These are phyloP conservation scores for Verticillium longisporum DNA, from an alignment of 2,329 filamentous ascomycete genomes.

Conservation along the genomic window DNA sequence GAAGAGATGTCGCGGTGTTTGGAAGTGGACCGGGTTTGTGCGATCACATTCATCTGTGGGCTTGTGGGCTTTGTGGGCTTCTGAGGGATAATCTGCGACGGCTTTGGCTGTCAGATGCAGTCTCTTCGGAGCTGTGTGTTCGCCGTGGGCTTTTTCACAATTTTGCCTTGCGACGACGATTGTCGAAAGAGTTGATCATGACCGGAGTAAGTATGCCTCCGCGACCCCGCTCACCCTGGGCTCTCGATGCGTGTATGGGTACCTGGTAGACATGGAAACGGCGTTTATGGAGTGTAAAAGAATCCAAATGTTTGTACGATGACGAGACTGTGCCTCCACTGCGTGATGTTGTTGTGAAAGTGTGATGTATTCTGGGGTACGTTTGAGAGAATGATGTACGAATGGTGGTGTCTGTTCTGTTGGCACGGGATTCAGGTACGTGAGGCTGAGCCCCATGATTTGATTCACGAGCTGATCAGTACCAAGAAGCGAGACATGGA, in stretches of 20 bases:
- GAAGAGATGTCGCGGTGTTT: background rate
- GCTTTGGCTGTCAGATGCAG: background rate
- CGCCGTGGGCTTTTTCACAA: background rate
- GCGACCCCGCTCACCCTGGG: background rate
- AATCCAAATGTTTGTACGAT: background rate
- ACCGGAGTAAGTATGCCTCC: background rate
- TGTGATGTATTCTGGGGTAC: background rate
- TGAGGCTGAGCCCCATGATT: background rate
- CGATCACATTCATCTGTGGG: slow-evolving; percentile 23
- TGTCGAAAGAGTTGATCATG: background rate
- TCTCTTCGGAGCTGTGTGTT: background rate
- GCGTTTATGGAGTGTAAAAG: background rate
- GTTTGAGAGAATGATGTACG: background rate
- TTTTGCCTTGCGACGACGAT: background rate
- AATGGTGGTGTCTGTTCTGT: background rate
- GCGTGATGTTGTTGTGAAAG: background rate
- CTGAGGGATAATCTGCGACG: slow-evolving; percentile 28
- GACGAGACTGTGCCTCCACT: background rate
- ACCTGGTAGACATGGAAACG: background rate
- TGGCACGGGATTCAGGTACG: background rate
- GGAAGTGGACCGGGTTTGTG: slow-evolving; percentile 22
- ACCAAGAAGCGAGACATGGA: background rate
- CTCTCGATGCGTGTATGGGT: background rate
- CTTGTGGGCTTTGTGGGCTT: slow-evolving; percentile 24
- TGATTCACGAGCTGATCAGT: background rate